These are phyloP conservation scores for Rhodotorula toruloides DNA, from an alignment of 768 basidiomycete species.

Conservation along the genomic window DNA sequence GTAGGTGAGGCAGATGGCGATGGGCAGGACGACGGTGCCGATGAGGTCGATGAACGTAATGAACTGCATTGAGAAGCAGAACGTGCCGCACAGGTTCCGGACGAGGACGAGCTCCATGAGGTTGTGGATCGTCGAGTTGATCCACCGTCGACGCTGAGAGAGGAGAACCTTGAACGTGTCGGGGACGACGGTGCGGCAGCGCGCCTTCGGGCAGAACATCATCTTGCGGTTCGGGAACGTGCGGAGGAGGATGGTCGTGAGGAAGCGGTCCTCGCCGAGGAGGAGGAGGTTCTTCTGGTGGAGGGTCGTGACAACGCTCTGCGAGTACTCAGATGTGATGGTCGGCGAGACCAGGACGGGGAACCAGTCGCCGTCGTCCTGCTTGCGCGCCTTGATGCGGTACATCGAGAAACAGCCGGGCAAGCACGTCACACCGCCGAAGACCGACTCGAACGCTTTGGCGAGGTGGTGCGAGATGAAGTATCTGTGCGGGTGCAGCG, in stretches of 20 bases:
- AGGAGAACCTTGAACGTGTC: conserved; percentile 89
- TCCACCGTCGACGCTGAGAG: conserved; percentile 97
- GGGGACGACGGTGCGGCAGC: conserved; percentile 89
- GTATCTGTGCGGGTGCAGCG: conserved; percentile 51
- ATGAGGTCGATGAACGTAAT: conserved; percentile 95
- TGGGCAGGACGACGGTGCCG: conserved; percentile 84
- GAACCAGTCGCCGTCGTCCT: conserved; percentile 89
- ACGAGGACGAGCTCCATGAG: conserved; percentile 98
- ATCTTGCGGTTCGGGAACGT: conserved; percentile 99
- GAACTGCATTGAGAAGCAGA: conserved; percentile 99
- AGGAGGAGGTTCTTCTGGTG: conserved; percentile 97
- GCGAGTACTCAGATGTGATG: conserved; percentile 95
- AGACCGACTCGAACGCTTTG: conserved; percentile 97
- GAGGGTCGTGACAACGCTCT: conserved; percentile 82
- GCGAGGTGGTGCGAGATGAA: conserved; percentile 98
- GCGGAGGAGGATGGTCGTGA: conserved; percentile 90
- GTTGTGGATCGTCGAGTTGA: conserved; percentile 98
- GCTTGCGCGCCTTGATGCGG: conserved; percentile 84
- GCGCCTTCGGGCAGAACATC: conserved; percentile 97
- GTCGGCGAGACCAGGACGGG: conserved; percentile 94
- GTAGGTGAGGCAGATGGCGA: conserved; percentile 87
- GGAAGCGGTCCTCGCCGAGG: conserved; percentile 96
- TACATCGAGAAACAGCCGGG: conserved; percentile 99
- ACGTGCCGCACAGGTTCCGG: conserved; percentile 93
- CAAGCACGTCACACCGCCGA: conserved; percentile 97